phyloP scores from a whole-genome alignment of 495 filamentous ascomycete species.

The Hypoxylon crocopeplum region DNA sequence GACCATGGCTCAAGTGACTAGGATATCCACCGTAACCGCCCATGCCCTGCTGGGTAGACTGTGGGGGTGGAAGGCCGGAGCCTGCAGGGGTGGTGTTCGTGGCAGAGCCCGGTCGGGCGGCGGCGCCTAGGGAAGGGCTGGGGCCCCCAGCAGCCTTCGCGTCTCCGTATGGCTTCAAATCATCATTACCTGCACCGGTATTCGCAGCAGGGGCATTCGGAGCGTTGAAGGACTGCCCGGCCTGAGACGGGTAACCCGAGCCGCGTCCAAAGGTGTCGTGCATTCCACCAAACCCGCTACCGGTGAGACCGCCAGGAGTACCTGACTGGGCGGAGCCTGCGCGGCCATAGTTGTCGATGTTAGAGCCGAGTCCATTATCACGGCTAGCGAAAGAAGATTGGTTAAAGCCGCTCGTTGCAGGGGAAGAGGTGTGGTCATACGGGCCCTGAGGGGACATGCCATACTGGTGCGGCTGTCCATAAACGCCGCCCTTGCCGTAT shows the following conservation, averaged over 20 bases:
- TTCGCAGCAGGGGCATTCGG: constrained; percentile 67
- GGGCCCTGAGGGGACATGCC: constrained; percentile 72
- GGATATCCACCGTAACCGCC: constrained; percentile 78
- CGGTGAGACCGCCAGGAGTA: constrained; percentile 69
- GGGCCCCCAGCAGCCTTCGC: constrained; percentile 75
- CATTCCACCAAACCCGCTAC: constrained; percentile 72
- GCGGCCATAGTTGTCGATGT: constrained; percentile 76
- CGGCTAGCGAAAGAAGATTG: constrained; percentile 71
- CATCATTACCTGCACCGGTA: constrained; percentile 63
- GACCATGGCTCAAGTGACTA: constrained; percentile 68
- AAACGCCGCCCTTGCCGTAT: constrained; percentile 82
- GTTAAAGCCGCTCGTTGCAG: constrained; percentile 74
- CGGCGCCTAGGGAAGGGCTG: constrained; percentile 82
- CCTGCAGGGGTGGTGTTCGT: constrained; percentile 75
- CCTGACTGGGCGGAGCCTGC: constrained; percentile 75
- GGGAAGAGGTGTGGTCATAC: constrained; percentile 81
- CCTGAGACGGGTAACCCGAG: constrained; percentile 66
- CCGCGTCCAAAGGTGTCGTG: constrained; percentile 80
- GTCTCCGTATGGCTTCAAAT: constrained; percentile 76
- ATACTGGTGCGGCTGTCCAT: constrained; percentile 82
- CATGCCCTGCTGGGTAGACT: constrained; percentile 67
- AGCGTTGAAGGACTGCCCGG: constrained; percentile 70
- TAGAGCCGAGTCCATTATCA: constrained; percentile 63
- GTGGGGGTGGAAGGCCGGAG: constrained; percentile 74
- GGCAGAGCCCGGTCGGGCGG: constrained; percentile 83